Conservation (phyloP, 495 filamentous ascomycete genomes). For the Copromyces sp. region DNA sequence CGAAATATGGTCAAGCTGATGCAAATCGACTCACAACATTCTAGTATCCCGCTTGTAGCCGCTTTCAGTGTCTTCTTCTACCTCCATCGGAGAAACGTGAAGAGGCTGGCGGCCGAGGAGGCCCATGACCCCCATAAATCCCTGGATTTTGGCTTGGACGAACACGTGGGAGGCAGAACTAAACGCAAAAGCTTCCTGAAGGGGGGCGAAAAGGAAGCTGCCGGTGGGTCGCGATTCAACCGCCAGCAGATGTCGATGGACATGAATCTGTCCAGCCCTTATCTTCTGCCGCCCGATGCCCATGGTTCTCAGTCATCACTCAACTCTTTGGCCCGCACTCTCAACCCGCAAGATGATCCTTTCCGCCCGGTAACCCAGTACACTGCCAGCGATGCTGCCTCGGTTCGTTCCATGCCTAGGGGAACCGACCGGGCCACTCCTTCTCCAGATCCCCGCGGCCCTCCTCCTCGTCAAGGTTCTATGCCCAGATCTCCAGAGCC, state of each 20-base stretch:
- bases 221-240: conserved; percentile 37
- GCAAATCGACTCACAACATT: conserved; percentile 21
- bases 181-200: conserved; percentile 37
- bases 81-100: conserved; percentile 66
- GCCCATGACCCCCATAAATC: conserved; percentile 80
- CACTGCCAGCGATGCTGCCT: conserved; percentile 46
- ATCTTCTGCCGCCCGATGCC: conserved; percentile 74
- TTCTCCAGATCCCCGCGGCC: neutral
- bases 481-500: neutral
- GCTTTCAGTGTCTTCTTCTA: conserved; percentile 60
- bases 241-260: conserved; percentile 80
- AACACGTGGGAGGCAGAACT: conserved; percentile 20
- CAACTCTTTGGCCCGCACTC: conserved; percentile 67
- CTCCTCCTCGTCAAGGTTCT: neutral
- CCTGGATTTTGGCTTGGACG: conserved; percentile 82
- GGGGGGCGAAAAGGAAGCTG: conserved; percentile 38
- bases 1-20: neutral
- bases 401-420: conserved; percentile 44
- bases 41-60: conserved; percentile 64
- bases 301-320: conserved; percentile 76
- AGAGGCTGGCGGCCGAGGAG: conserved; percentile 69
- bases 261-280: conserved; percentile 72
- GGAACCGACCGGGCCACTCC: conserved; percentile 40
- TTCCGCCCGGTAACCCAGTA: conserved; percentile 65
- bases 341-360: conserved; percentile 64